A percentile compares a stretch with the other conserved stretches of the same genome.
phyloP scores from a whole-genome alignment of 1,139 yeast species.

The Zygosaccharomyces pseudobailii region DNA sequence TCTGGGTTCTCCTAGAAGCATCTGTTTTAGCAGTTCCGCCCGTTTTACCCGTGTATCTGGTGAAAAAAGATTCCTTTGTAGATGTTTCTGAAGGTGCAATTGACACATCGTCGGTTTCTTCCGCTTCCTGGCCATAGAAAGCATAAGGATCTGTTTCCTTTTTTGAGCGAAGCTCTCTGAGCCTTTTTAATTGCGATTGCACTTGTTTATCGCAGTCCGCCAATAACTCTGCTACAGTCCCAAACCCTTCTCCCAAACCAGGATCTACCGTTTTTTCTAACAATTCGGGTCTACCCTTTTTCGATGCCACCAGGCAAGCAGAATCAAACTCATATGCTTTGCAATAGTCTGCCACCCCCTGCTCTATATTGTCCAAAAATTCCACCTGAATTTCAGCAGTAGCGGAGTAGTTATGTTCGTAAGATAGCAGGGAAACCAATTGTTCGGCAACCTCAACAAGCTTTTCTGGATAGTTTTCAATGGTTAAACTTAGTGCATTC shows the following conservation, averaged over 20 bases:
- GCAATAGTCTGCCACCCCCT: slow-evolving; percentile 64
- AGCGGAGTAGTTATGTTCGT: slow-evolving; percentile 68
- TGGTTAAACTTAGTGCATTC: slow-evolving; percentile 67
- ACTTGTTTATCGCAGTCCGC: slow-evolving; percentile 90
- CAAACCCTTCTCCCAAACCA: slow-evolving; percentile 82
- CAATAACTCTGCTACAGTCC: slow-evolving; percentile 75
- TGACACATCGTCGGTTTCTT: slow-evolving; percentile 88
- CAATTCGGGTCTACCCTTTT: slow-evolving; percentile 42
- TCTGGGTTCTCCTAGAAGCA: slow-evolving; percentile 85
- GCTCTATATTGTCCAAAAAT: slow-evolving; percentile 56
- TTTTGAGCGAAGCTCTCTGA: slow-evolving; percentile 79
- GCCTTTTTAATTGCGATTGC: slow-evolving; percentile 72
- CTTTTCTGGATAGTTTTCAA: slow-evolving; percentile 37
- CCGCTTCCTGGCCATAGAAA: slow-evolving; percentile 70
- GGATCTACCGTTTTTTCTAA: slow-evolving; percentile 61
- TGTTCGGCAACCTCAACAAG: slow-evolving; percentile 48
- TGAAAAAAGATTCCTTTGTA: slow-evolving; percentile 86
- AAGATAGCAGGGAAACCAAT: slow-evolving; percentile 56
- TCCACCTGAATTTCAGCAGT: slow-evolving; percentile 77
- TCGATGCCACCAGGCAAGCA: slow-evolving; percentile 63
- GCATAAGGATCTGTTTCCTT: slow-evolving; percentile 81
- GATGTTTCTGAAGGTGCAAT: slow-evolving; percentile 93
- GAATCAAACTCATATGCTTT: slow-evolving; percentile 70
- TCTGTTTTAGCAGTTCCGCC: slow-evolving; percentile 96
- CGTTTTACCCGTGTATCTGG: slow-evolving; percentile 94